Evolutionary conservation across 768 basidiomycete species (phyloP).

Genomic region (Cyclocybe aegerita): DNA sequence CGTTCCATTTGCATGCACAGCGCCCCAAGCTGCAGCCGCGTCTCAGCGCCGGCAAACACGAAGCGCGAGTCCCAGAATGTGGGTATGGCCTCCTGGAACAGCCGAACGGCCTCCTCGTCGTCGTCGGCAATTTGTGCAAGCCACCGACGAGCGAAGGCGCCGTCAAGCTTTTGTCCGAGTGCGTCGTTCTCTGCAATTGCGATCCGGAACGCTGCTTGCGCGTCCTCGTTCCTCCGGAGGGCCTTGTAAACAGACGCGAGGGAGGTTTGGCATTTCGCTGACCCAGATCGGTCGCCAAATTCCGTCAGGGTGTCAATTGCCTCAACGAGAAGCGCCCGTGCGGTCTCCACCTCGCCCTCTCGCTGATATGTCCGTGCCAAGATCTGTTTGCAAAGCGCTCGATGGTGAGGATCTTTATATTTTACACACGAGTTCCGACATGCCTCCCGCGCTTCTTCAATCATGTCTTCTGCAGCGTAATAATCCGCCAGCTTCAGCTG

Average conservation of each 20-base stretch:
- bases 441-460: neutral
- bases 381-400: conserved; percentile 1
- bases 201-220: conserved; percentile 3
- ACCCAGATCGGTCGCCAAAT: conserved; percentile 6
- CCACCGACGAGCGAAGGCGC: conserved; percentile 5
- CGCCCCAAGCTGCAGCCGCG: conserved; percentile 5
- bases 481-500: neutral
- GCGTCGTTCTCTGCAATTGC: conserved; percentile 3
- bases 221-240: conserved; percentile 2
- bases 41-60: conserved; percentile 10
- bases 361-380: neutral
- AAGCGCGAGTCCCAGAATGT: conserved; percentile 7
- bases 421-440: conserved; percentile 1
- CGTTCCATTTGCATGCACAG: conserved; percentile 1
- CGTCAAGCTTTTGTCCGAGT: conserved; percentile 10
- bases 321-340: conserved; percentile 4
- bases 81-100: conserved; percentile 10
- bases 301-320: conserved; percentile 1
- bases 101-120: conserved; percentile 4
- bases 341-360: conserved; percentile 4
- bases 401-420: conserved; percentile 1
- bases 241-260: conserved; percentile 1
- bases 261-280: conserved; percentile 3
- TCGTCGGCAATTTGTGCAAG: conserved; percentile 1
- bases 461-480: conserved; percentile 1